Base-by-base conservation (phyloP, 306 rosid species). In the Corylus heterophylla region DNA sequence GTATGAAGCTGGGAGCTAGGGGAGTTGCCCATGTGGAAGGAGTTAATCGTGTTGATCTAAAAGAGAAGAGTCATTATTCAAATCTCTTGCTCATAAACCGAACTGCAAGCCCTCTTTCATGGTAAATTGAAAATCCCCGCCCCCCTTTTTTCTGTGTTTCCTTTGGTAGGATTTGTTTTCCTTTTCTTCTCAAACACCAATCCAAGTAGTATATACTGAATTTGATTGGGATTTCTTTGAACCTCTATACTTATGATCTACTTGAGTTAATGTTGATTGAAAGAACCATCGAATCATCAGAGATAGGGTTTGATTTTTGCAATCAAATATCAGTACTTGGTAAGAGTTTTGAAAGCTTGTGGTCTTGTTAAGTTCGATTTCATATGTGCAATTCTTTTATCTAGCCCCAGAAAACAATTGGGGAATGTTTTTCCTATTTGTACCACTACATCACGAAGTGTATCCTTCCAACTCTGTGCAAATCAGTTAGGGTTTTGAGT, bases 41-140 rank as follows among this genome's bases (percentile, higher is more conserved):
- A 80, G 78, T 91, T 82, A 86, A 71, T 80, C 96, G 92, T 51
- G 62, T 79, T 22, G 83, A 91, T 64, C 96, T 96, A 64, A 90
- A 85, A 81, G 89, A 91, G 77, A 83, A 86, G 63, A 86, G 58
- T 69, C 89, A 7, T 50, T 96, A 89, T 79, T 87, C 91, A n/a
- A 81, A 87, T 88, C 79, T 93, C 74, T 80, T 93, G 86, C 92
- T 96, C 44, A 86, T 96, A 80, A 96, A 96, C 92, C 89, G 98
- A 85, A 92, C 97, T 67, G 94, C 98, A 45, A 92, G 91, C 88
- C 96, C 87, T 72, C 97, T 94, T 78, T 90, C 98, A 78, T 92
- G 97, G 97, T 93, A 87, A 79, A 44, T 80, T 58, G 61, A 50
- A 49, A 45, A 29, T 29, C 45, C 61, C 8, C 2, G 11, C n/a